phyloP scores from a whole-genome alignment of 352 stramenopile genomes.

The Globisporangium carolinianum region DNA sequence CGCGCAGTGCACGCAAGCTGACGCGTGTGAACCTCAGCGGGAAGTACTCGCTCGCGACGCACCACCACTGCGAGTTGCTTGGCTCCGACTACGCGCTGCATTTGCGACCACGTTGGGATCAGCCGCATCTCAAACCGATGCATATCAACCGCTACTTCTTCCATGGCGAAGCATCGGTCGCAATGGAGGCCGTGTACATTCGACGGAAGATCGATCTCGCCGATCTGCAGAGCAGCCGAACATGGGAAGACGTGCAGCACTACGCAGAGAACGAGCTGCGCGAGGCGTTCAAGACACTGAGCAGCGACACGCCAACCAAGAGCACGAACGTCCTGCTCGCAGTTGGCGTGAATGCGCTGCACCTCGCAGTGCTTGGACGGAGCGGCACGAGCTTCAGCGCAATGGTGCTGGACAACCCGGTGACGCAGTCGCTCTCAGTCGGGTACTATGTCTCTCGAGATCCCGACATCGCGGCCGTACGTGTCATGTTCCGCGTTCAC shows the following conservation, averaged over 20 bases:
- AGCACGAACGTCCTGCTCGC: constrained; percentile 5
- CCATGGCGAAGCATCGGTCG: constrained; percentile 8
- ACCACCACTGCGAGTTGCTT: constrained; percentile 11
- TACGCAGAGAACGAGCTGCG: constrained; percentile 8
- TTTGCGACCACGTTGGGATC: constrained; percentile 11
- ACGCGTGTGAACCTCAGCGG: constrained; percentile 10
- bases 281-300: constrained; percentile 9
- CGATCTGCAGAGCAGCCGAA: constrained; percentile 4
- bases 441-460: constrained; percentile 12
- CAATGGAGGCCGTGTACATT: constrained; percentile 11
- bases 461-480: constrained; percentile 9
- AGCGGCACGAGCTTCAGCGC: constrained; percentile 4
- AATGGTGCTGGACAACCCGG: constrained; percentile 2
- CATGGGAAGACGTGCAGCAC: constrained; percentile 8
- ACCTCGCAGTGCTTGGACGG: constrained; percentile 2
- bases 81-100: constrained; percentile 12
- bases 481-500: constrained; percentile 10
- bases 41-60: constrained; percentile 7
- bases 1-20: constrained; percentile 5
- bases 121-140: constrained; percentile 1
- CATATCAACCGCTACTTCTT: constrained; percentile 8
- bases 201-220: constrained; percentile 5
- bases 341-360: constrained; percentile 10
- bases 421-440: constrained; percentile 9
- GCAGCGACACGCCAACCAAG: background rate